Evolutionary conservation across 129 eudicot genomes (phyloP), one percentile per base, ranked within the genome.

Genomic region (Calendula officinalis): DNA sequence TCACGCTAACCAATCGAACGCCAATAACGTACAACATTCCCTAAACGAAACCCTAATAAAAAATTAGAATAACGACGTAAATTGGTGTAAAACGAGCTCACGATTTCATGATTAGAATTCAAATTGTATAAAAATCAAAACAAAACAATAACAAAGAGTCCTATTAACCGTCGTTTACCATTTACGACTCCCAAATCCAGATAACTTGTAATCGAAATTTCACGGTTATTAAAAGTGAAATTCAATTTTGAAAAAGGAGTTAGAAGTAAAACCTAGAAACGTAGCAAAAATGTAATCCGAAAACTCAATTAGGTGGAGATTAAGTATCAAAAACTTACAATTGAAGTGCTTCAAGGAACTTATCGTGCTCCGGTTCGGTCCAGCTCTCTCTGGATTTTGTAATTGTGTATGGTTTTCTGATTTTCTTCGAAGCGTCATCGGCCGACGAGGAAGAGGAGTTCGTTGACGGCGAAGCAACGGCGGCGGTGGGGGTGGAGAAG

Each of bases 311-410:
- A 64, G 11, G 4, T n/a, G 22, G 45, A 39, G 12, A 36, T 43
- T 6, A 55, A 64, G 1, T n/a, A 56, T 7, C 8, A 32, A 15
- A 42, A 52, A 84, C 98, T 80, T 59, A 91, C 98, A 91, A 86
- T 65, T 91, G 98, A 16, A 91, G 96, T 11, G 98, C 98, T 82
- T 91, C 98, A 56, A 91, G 96, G 61, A 91, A 91, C 79, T 91
- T 91, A 72, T 91, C 98, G 62, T 91, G 98, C 75, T 91, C 98
- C 43, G 98, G 96, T 2, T 90, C 97, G 2, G 97, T 86, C 97
- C 97, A 90, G 71, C 87, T 90, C 80, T 90, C 97, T 11, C 97
- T 75, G 17, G 97, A 90, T 83, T 90, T 90, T n/a, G 86, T 77
- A 75, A 90, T 90, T 70, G 97, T 90, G 81, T 90, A 90, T n/a